A percentile compares a stretch with the other conserved stretches of the same genome.
Conservation (phyloP, 2,329 filamentous ascomycete genomes). For the Pseudogymnoascus sp. region DNA sequence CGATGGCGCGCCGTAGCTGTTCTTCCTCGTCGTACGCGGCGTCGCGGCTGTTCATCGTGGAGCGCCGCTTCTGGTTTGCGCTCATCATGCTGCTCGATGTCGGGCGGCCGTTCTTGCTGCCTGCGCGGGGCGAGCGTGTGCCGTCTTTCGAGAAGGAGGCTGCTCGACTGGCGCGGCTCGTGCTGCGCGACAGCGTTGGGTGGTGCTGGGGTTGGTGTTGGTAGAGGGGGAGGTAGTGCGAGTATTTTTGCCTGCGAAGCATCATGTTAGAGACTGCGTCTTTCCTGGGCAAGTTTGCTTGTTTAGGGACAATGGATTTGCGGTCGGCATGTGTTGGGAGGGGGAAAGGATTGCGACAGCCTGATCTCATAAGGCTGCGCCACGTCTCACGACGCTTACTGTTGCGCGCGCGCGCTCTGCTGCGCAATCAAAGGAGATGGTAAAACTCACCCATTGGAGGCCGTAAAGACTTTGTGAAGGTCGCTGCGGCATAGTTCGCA, state of each 20-base stretch:
- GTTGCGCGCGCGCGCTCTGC: not conserved
- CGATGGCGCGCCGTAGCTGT: constrained; percentile 77
- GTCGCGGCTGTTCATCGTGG: constrained; percentile 94
- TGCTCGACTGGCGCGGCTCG: constrained; percentile 53
- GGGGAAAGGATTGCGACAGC: constrained; percentile 3
- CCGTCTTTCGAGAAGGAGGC: constrained; percentile 57
- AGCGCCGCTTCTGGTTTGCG: constrained; percentile 61
- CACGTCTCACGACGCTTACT: not conserved
- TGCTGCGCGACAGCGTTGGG: constrained; percentile 39
- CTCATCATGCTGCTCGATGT: constrained; percentile 36
- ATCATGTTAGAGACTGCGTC: not conserved
- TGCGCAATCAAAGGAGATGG: not conserved
- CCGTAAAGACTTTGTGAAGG: constrained; percentile 73
- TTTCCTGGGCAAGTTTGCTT: not conserved
- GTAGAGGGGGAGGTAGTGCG: constrained; percentile 54
- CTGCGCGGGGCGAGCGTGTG: constrained; percentile 42
- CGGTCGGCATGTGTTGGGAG: not conserved
- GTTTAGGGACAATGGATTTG: constrained; percentile 12
- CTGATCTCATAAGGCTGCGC: not conserved
- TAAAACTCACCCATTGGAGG: constrained; percentile 69
- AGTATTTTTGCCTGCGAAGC: constrained; percentile 50
- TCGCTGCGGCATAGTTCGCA: constrained; percentile 92
- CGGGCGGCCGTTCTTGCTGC: constrained; percentile 45
- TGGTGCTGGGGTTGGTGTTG: constrained; percentile 25
- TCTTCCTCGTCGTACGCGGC: constrained; percentile 95